phyloP scores from a whole-genome alignment of 805 yeast genomes.

The Wickerhamiella qilinensis region DNA sequence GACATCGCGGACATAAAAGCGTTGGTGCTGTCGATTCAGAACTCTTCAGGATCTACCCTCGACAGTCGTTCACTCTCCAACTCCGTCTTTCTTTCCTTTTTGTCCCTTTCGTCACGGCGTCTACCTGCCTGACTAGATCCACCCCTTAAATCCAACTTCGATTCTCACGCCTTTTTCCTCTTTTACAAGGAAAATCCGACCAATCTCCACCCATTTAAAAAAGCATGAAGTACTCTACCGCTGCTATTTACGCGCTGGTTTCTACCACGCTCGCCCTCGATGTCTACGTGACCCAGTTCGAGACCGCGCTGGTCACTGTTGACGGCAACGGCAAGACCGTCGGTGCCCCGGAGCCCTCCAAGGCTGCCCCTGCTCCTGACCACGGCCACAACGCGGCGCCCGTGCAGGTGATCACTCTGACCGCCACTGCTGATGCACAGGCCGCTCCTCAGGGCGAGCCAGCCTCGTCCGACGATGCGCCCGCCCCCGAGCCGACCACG shows the following conservation, averaged over 20 bases:
- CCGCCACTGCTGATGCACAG: neutral
- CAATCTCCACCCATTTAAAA: neutral
- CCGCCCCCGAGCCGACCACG: neutral
- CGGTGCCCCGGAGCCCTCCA: neutral
- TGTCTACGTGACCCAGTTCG: neutral
- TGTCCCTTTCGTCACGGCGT: neutral
- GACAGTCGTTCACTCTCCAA: neutral
- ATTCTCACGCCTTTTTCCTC: no score
- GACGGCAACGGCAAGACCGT: neutral
- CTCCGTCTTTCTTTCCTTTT: neutral
- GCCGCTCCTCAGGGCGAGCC: neutral
- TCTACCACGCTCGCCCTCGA: neutral
- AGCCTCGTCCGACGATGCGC: neutral
- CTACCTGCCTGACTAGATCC: neutral
- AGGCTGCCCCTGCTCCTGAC: neutral
- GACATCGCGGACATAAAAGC: neutral
- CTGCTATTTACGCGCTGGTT: neutral
- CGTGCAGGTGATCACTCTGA: neutral
- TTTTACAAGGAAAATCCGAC: no score
- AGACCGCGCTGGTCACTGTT: neutral
- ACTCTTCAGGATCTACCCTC: neutral
- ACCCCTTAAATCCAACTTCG: no score
- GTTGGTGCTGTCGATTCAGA: neutral
- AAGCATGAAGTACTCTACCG: neutral
- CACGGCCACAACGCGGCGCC: neutral